Conservation (phyloP, 2,329 filamentous ascomycete genomes). For the Coniella lustricola region DNA sequence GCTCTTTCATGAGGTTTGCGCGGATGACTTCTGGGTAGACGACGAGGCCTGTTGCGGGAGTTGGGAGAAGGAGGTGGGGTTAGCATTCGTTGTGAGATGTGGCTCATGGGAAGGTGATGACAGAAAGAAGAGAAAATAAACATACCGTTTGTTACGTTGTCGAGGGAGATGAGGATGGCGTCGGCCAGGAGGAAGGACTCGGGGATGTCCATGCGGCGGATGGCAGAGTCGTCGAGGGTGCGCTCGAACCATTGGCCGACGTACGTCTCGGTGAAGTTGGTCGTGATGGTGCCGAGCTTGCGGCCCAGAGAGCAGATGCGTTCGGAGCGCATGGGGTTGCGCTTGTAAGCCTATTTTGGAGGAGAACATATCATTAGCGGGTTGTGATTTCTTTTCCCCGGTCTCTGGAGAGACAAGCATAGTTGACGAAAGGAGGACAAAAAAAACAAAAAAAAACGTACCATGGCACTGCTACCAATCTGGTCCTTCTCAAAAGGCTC, state of each 20-base stretch:
- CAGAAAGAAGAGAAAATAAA: too few species aligned
- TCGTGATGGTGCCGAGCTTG: slow-evolving; percentile 25
- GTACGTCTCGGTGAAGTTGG: slow-evolving; percentile 57
- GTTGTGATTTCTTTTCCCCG: too few species aligned
- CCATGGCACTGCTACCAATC: slow-evolving; percentile 59
- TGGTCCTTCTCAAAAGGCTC: slow-evolving; percentile 51
- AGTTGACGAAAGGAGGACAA: background rate
- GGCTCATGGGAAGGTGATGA: too few species aligned
- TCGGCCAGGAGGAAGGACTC: slow-evolving; percentile 63
- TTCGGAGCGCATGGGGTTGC: slow-evolving; percentile 43
- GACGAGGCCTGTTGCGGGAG: slow-evolving; percentile 46
- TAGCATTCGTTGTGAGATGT: too few species aligned
- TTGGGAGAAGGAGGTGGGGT: too few species aligned
- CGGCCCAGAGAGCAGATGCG: slow-evolving; percentile 38
- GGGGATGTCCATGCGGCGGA: slow-evolving; percentile 58
- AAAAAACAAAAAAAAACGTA: background rate
- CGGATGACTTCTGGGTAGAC: slow-evolving; percentile 71
- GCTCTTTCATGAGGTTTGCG: slow-evolving; percentile 61
- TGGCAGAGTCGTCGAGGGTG: slow-evolving; percentile 68
- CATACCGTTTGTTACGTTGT: slow-evolving; percentile 13
- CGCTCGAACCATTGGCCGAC: slow-evolving; percentile 62
- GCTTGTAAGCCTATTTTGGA: slow-evolving; percentile 34
- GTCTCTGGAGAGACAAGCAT: too few species aligned
- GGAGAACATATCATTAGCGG: background rate
- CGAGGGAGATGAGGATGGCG: slow-evolving; percentile 52